Base-by-base conservation (phyloP, 2,329 filamentous ascomycete genomes). In the Dothistroma pini region DNA sequence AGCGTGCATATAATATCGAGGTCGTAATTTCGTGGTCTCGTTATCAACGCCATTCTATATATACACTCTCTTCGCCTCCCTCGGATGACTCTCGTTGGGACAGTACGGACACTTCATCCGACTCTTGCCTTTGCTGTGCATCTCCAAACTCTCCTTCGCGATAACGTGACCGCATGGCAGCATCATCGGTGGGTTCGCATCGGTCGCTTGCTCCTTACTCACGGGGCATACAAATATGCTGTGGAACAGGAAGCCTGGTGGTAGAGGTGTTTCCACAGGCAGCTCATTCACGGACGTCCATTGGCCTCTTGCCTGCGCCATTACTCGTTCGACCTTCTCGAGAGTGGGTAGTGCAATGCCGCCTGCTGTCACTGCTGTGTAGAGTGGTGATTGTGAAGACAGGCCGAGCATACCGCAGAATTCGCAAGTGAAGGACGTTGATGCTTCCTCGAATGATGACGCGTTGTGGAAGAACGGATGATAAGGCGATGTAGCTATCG, bases 151-250 rank as follows among this genome's bases (percentile, higher is more conserved):
- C 71, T 97, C 93, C 66, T 87, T 84, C 19, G 92, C 93, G 62
- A 99, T 88, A 56, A 97, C 93, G 77, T 99, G 95, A 6, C 95
- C 93, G 72, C 95, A 99, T 0, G 91, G 90, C 72, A 99, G 87
- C 85, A 97, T 95, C 89, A 97, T 96, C 1, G 95, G 92, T 11
- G 95, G 95, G 74, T 99, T 99, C 25, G 83, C 79, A 71, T 96
- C 92, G 0, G 93, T 99, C 0, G 90, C 92, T 76, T 99, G 95
- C 73, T 97, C 95, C 75, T 97, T 97, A 70, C 89, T 93, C 5
- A 99, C 95, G 0, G 95, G 95, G 72, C 95, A 99, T 48, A 99
- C 95, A 73, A 99, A 99, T 72, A 99, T 97, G 59, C 90, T 90
- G 75, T 99, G 95, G 79, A 96, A 99, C 56, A 84, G 80, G 71